Evolutionary conservation across 371 early-diverging fungal genomes (phyloP).

Genomic region (Lichtheimia corymbifera): DNA sequence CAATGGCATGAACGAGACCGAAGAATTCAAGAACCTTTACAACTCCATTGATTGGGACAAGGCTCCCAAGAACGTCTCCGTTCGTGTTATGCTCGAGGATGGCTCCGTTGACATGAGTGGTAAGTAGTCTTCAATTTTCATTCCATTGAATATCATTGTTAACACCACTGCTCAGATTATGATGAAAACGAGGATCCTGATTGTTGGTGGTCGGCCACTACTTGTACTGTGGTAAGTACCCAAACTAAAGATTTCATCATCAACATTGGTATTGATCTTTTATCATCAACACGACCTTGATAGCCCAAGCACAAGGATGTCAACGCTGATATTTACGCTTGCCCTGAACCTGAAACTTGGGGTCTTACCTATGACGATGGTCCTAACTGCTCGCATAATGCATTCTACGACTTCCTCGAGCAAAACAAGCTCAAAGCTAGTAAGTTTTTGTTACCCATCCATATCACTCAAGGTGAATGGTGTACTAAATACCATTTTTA

Average conservation of each 20-base stretch:
- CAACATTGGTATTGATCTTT: too few relatives aligned
- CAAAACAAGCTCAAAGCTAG: slow-evolving; percentile 51
- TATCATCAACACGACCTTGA: too few relatives aligned
- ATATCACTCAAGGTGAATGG: too few relatives aligned
- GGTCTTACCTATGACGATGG: slow-evolving; percentile 70
- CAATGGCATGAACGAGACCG: slow-evolving; percentile 31
- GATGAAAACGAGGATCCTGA: slow-evolving; percentile 35
- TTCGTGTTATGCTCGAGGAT: slow-evolving; percentile 13
- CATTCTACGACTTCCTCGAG: slow-evolving; percentile 46
- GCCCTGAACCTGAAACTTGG: slow-evolving; percentile 58
- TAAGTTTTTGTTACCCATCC: slow-evolving; percentile 4
- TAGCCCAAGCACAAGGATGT: slow-evolving; percentile 34
- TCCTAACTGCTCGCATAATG: slow-evolving; percentile 59
- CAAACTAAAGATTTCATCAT: too few relatives aligned
- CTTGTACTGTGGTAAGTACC: slow-evolving; percentile 26
- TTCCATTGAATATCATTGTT: too few relatives aligned
- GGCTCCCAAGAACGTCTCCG: slow-evolving; percentile 21
- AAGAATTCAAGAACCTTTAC: slow-evolving; percentile 27
- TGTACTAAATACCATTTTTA: too few relatives aligned
- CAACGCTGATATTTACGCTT: slow-evolving; percentile 47
- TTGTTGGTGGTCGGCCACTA: slow-evolving; percentile 53
- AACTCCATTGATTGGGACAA: slow-evolving; percentile 30
- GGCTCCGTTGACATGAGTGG: slow-evolving; percentile 19
- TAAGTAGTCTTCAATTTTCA: too few relatives aligned
- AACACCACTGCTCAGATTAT: slow-evolving; percentile 6